Evolutionary conservation across 2,329 filamentous ascomycete genomes (phyloP).

Genomic region (Elsinoe batatas): DNA sequence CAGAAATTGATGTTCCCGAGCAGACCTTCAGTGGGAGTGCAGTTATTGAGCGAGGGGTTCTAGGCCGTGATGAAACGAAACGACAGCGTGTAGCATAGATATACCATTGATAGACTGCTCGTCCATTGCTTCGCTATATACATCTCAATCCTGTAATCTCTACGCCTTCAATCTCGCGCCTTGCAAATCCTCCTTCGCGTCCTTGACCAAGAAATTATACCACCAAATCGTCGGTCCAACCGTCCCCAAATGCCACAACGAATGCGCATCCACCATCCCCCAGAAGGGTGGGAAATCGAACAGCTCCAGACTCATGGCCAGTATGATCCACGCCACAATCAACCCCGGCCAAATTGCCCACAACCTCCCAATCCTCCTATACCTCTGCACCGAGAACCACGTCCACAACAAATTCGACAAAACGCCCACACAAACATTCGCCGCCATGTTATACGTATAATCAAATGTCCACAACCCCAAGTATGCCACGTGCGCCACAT

Average conservation of each 20-base stretch:
- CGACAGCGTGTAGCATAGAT: constrained; percentile 2
- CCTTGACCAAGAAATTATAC: constrained; percentile 86
- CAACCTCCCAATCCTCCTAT: constrained; percentile 56
- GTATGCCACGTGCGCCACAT: constrained; percentile 69
- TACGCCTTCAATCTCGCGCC: constrained; percentile 62
- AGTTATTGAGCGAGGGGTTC: constrained; percentile 1
- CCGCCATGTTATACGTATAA: constrained; percentile 96
- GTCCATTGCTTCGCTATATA: not conserved
- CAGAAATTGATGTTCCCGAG: constrained; percentile 11
- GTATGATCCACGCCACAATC: constrained; percentile 81
- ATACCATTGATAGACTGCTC: not conserved
- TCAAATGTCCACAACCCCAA: constrained; percentile 82
- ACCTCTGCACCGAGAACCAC: constrained; percentile 68
- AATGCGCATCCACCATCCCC: constrained; percentile 83
- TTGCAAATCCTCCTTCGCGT: constrained; percentile 73
- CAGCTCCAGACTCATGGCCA: constrained; percentile 92
- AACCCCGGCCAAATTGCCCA: constrained; percentile 89
- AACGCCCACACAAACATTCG: constrained; percentile 74
- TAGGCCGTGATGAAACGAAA: not conserved
- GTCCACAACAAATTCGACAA: constrained; percentile 78
- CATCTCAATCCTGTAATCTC: not conserved
- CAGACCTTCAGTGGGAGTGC: not conserved
- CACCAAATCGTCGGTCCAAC: constrained; percentile 79
- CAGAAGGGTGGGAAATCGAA: constrained; percentile 83
- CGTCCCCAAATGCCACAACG: constrained; percentile 89